These are phyloP conservation scores for Pseudogymnoascus sp. DNA, from an alignment of 2,329 filamentous ascomycete genomes.

Conservation along the genomic window DNA sequence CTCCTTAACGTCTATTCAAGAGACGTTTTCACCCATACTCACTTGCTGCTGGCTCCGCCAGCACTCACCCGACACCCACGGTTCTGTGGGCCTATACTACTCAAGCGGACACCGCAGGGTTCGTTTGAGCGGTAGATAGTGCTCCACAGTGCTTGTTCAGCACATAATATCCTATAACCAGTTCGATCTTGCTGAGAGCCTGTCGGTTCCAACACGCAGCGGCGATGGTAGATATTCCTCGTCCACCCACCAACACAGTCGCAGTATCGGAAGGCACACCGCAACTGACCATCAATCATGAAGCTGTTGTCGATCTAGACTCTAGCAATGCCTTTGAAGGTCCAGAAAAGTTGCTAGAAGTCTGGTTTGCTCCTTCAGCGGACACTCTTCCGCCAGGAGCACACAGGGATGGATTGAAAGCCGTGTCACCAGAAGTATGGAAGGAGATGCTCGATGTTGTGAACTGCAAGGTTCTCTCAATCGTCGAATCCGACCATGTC, in stretches of 20 bases:
- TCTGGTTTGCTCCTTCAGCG: conserved; percentile 89
- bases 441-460: conserved; percentile 96
- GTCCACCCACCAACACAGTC: conserved; percentile 74
- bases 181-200: neutral
- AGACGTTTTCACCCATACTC: conserved; percentile 48
- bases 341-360: conserved; percentile 97
- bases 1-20: conserved; percentile 77
- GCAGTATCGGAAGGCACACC: conserved; percentile 79
- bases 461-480: conserved; percentile 95
- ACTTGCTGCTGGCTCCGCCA: conserved; percentile 85
- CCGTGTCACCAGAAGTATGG: conserved; percentile 78
- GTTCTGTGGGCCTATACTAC: conserved; percentile 93
- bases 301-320: conserved; percentile 86
- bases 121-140: conserved; percentile 97
- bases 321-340: conserved; percentile 95
- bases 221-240: conserved; percentile 80
- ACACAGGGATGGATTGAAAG: conserved; percentile 62
- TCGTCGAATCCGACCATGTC: conserved; percentile 86
- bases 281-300: conserved; percentile 92
- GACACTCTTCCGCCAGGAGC: conserved; percentile 52
- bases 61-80: conserved; percentile 56
- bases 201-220: conserved; percentile 21
- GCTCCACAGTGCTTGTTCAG: conserved; percentile 64
- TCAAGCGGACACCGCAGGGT: conserved; percentile 88
- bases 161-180: neutral